Evolutionary conservation across 2,329 filamentous ascomycete genomes (phyloP), one percentile per base, ranked within the genome.

Genomic region (Cryphonectria nitschkei): DNA sequence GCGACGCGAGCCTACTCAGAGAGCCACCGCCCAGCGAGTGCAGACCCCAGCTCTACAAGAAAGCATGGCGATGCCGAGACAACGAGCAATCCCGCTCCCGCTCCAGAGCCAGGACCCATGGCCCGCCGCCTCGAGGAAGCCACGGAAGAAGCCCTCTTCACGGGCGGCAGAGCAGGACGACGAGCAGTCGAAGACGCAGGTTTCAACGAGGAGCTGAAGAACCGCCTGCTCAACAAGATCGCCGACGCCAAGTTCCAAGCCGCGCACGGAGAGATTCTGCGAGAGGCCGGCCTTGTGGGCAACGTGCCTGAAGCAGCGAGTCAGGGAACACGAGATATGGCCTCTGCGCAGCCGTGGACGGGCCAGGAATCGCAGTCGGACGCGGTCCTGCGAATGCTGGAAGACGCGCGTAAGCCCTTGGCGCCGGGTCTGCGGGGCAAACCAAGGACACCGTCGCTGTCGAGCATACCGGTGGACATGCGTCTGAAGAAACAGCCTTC

Each of bases 371-470:
- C 83, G 6, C 82, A 91, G 1, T 88, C 91, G 75, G 94, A 98
- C 79, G 87, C 92, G 0, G 90, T 94, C 32, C 82, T 97, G 65
- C 90, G 96, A 43, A 98, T 98, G 92, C 81, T 96, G 14, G 88
- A 93, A 70, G 94, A 97, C 78, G 88, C 93, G 37, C 89, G 88
- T 72, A 94, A 94, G 77, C 92, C 92, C 0, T 82, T 97, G 65
- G 81, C 79, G 19, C 83, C 83, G 4, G 82, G 80, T 0, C 75
- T 86, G 3, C 82, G 88, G 50, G 84, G 84, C 1, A 83, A 83
- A 34, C 79, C 82, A 19, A 82, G 82, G 61, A 80, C 82, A 0
- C 82, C 84, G 0, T 77, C 80, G 19, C 80, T 80, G 14, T 66
- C 61, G 4, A 65, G 66, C 1, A 80, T 84, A 11, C 81, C 84